phyloP scores from a whole-genome alignment of 208 protist genomes.

The Entamoeba histolytica region DNA sequence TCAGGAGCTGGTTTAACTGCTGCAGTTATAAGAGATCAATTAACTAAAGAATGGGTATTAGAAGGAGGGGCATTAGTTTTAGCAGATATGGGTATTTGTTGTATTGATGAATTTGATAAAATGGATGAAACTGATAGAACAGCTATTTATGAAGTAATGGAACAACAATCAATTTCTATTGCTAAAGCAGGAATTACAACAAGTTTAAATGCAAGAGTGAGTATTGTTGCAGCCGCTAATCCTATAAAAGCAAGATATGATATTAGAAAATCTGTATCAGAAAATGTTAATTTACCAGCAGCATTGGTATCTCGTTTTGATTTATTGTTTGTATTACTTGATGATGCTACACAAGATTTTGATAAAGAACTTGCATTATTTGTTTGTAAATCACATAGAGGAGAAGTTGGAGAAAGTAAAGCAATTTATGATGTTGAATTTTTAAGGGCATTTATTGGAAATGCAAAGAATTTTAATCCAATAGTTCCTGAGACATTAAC shows the following conservation, averaged over 20 bases:
- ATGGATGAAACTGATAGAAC: constrained; percentile 78
- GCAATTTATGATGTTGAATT: neutral
- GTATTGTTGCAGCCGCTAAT: constrained; percentile 92
- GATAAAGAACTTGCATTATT: constrained; percentile 41
- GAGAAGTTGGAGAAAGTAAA: neutral
- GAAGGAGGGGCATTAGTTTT: constrained; percentile 97
- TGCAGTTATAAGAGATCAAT: constrained; percentile 77
- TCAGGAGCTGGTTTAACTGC: constrained; percentile 83
- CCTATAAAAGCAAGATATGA: constrained; percentile 91
- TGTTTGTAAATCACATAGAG: neutral
- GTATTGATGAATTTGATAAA: constrained; percentile 99
- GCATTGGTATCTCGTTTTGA: constrained; percentile 97
- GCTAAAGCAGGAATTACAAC: constrained; percentile 97
- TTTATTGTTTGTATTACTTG: constrained; percentile 92
- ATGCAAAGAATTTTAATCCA: neutral
- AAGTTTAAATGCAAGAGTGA: constrained; percentile 84
- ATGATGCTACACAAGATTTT: constrained; percentile 59
- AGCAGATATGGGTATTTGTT: constrained; percentile 86
- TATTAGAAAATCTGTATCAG: constrained; percentile 56
- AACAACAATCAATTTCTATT: constrained; percentile 98
- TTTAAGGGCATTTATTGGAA: neutral
- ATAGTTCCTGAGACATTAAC: neutral
- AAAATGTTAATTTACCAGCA: constrained; percentile 86
- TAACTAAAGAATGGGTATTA: constrained; percentile 75
- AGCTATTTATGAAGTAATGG: constrained; percentile 80